Conservation (phyloP, 1,284 basidiomycete species). For the Melanopsichium pennsylvanicum region DNA sequence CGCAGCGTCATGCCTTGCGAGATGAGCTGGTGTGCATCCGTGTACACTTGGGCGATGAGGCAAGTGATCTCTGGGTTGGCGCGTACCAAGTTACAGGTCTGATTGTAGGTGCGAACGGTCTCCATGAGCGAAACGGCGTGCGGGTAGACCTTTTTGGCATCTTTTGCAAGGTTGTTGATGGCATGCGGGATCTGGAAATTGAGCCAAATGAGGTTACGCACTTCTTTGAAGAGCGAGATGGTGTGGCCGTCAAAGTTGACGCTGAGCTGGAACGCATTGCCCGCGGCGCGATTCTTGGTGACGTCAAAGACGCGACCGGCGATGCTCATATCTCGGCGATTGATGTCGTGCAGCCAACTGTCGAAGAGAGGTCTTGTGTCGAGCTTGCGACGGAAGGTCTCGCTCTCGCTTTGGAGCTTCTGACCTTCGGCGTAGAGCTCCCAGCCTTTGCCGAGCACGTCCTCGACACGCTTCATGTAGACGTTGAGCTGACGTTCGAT, state of each 20-base stretch:
- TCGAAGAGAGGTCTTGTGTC: constrained; percentile 93
- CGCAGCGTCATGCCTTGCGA: constrained; percentile 77
- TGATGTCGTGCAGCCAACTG: constrained; percentile 95
- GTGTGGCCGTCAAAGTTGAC: constrained; percentile 98
- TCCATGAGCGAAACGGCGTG: constrained; percentile 95
- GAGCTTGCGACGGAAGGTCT: constrained; percentile 92
- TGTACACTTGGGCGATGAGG: constrained; percentile 68
- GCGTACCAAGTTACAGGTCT: constrained; percentile 87
- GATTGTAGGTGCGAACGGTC: constrained; percentile 93
- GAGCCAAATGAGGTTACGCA: constrained; percentile 92
- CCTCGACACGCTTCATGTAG: constrained; percentile 99
- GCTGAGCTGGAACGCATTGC: constrained; percentile 76
- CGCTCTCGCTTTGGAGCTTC: constrained; percentile 88
- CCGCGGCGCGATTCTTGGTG: constrained; percentile 73
- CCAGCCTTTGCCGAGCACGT: constrained; percentile 97
- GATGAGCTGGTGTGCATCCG: constrained; percentile 53
- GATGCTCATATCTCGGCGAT: constrained; percentile 83
- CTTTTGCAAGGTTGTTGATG: constrained; percentile 94
- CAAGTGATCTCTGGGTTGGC: constrained; percentile 86
- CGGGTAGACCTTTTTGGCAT: constrained; percentile 96
- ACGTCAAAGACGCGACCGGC: constrained; percentile 97
- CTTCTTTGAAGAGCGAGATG: constrained; percentile 97
- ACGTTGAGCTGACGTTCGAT: constrained; percentile 94
- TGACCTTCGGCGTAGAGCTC: constrained; percentile 99
- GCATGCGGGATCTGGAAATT: constrained; percentile 93